phyloP scores from a whole-genome alignment of 345 rosid species.

The Mallotus nudiflorus region DNA sequence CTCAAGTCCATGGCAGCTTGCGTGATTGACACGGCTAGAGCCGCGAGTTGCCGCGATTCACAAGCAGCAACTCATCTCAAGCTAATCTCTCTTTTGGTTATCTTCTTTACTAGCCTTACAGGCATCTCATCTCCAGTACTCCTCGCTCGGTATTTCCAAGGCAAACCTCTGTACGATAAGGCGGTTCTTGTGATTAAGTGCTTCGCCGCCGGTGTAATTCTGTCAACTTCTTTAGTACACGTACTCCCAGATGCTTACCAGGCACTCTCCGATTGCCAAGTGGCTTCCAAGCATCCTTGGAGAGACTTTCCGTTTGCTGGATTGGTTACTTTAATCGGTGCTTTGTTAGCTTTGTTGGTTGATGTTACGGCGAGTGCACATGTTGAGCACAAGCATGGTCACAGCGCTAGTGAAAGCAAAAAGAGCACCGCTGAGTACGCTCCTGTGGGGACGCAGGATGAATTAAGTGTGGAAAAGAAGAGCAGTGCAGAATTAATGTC shows the following conservation, averaged over 20 bases:
- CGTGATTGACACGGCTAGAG: slow-evolving; percentile 49
- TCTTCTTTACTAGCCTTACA: slow-evolving; percentile 68
- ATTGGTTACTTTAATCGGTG: slow-evolving; percentile 67
- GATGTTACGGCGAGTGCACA: slow-evolving; percentile 86
- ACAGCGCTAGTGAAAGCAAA: slow-evolving; percentile 6
- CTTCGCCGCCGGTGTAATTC: slow-evolving; percentile 96
- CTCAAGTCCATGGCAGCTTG: slow-evolving; percentile 41
- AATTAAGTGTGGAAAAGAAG: slow-evolving; percentile 25
- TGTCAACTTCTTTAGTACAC: slow-evolving; percentile 90
- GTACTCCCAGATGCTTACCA: slow-evolving; percentile 85
- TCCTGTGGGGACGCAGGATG: slow-evolving; percentile 46
- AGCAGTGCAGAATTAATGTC: slow-evolving; percentile 36
- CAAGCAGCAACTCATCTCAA: slow-evolving; percentile 71
- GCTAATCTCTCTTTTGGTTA: slow-evolving; percentile 50
- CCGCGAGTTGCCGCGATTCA: slow-evolving; percentile 57
- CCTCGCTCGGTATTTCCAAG: slow-evolving; percentile 72
- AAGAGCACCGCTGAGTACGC: slow-evolving; percentile 28
- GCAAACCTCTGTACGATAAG: slow-evolving; percentile 75
- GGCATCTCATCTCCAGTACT: slow-evolving; percentile 73
- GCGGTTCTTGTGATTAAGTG: slow-evolving; percentile 71
- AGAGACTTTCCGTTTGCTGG: slow-evolving; percentile 89
- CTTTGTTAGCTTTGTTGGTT: slow-evolving; percentile 63
- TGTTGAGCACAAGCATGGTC: slow-evolving; percentile 52
- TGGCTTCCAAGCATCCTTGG: slow-evolving; percentile 82
- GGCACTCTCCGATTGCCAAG: slow-evolving; percentile 72